These are phyloP conservation scores for Otatea glauca DNA, from an alignment of 176 grass and related monocot species.

Conservation along the genomic window DNA sequence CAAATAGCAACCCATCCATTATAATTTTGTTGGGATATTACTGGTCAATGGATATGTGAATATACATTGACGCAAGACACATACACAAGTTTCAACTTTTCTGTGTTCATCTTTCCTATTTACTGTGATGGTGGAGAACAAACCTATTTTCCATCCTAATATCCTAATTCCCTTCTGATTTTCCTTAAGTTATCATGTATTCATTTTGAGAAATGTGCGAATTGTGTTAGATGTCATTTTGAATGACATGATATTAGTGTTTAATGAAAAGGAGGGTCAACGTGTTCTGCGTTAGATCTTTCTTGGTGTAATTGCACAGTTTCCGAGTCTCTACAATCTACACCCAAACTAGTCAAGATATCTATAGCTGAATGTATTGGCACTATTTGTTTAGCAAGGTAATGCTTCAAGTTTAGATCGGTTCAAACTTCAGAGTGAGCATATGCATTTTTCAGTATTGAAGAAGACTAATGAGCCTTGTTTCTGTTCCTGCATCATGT, in stretches of 20 bases:
- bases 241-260: neutral
- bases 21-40: neutral
- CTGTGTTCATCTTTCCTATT: neutral
- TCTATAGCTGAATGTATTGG: slow-evolving; percentile 25
- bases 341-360: slow-evolving; percentile 12
- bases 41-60: neutral
- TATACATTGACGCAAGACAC: neutral
- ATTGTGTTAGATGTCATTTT: slow-evolving; percentile 10
- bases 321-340: neutral
- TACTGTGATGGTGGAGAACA: slow-evolving; percentile 11
- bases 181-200: neutral
- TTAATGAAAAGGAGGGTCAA: neutral
- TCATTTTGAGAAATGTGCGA: neutral
- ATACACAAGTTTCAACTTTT: neutral
- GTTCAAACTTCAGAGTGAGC: neutral
- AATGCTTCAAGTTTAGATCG: neutral
- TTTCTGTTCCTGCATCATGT: slow-evolving; percentile 36
- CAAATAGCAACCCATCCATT: neutral
- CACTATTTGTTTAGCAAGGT: slow-evolving; percentile 2
- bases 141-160: neutral
- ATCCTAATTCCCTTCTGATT: neutral
- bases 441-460: slow-evolving; percentile 40
- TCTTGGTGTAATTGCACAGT: slow-evolving; percentile 17
- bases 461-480: slow-evolving; percentile 14
- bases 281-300: neutral